phyloP scores from a whole-genome alignment of 495 filamentous ascomycete genomes.

The Evernia prunastri region DNA sequence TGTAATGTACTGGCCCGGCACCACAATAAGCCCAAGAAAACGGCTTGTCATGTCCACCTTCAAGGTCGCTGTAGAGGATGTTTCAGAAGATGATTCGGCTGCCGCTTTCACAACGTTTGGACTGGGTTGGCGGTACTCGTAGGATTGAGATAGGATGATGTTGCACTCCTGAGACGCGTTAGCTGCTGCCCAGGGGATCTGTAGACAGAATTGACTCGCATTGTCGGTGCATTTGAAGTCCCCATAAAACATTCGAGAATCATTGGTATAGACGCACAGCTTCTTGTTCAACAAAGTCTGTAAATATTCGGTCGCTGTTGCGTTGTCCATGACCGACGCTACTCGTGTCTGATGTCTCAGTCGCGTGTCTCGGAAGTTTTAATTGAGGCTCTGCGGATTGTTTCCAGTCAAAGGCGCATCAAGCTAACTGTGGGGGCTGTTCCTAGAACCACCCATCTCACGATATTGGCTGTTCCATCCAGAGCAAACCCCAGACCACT shows the following conservation, averaged over 20 bases:
- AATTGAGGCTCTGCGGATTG: slow-evolving; percentile 5
- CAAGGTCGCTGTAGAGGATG: slow-evolving; percentile 33
- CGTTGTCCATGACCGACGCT: slow-evolving; percentile 34
- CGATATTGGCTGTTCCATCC: background rate
- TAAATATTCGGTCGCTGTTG: slow-evolving; percentile 40
- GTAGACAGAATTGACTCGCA: slow-evolving; percentile 41
- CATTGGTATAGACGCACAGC: slow-evolving; percentile 73
- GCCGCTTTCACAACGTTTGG: slow-evolving; percentile 39
- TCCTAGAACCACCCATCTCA: background rate
- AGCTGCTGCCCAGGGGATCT: background rate
- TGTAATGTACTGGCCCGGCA: slow-evolving; percentile 77
- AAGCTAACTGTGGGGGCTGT: slow-evolving; percentile 1
- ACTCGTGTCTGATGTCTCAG: background rate
- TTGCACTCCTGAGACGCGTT: slow-evolving; percentile 58
- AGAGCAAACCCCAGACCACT: background rate
- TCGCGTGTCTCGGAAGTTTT: slow-evolving; percentile 1
- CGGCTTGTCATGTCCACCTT: slow-evolving; percentile 71
- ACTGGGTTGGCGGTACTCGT: slow-evolving; percentile 71
- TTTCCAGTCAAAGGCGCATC: background rate
- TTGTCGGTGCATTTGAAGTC: slow-evolving; percentile 91
- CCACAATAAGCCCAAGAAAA: slow-evolving; percentile 82
- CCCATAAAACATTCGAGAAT: slow-evolving; percentile 83
- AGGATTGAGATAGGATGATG: slow-evolving; percentile 73
- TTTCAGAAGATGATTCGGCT: slow-evolving; percentile 27
- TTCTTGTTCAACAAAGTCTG: slow-evolving; percentile 43